Base-by-base conservation (phyloP, 192 early-diverging fungal genomes). In the Chytriomyces confervae region DNA sequence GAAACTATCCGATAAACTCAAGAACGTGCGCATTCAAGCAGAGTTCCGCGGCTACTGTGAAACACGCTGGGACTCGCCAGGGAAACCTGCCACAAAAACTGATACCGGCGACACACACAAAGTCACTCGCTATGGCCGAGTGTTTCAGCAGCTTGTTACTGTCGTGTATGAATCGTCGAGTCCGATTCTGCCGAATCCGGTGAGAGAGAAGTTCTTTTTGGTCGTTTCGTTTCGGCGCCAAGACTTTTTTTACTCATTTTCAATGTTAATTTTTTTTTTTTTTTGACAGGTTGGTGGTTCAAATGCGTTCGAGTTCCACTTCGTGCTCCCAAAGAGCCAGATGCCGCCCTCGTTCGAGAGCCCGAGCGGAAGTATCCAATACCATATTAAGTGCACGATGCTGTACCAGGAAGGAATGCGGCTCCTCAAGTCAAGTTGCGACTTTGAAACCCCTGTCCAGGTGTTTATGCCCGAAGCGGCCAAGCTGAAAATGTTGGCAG, bases 341-440 rank as follows among this genome's bases (percentile, higher is more conserved):
- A 13, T 68, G 13, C 66, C 66, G 10, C 66, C 66, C 0, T 24
- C 43, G 16, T 68, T 24, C 24, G 47, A 47, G 10, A 68, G 66
- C 20, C 53, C 53, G 20, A 57, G 53, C 60, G 29, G 48, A 13
- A 9, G n/a, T 8, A 76, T 76, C 50, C 27, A 57, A 36, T 78
- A 78, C 60, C 71, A 78, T 61, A 24, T 78, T 36, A 78, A 78
- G 60, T 69, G 51, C 27, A 62, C 64, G 16, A 53, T 79, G 16
- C 16, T 62, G 9, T 63, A 23, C 23, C 77, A 79, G 45, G 77
- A 79, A n/a, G 70, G 77, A 10, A 72, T 79, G 70, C 43, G 57
- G 60, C 61, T 79, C 5, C 27, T 79, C 46, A 72, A 73, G 50
- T 48, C 70, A 9, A n/a, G 13, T 27, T 45, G 20, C 24, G 77